Evolutionary conservation across 345 rosid genomes (phyloP).

Genomic region (Gossypium anomalum): DNA sequence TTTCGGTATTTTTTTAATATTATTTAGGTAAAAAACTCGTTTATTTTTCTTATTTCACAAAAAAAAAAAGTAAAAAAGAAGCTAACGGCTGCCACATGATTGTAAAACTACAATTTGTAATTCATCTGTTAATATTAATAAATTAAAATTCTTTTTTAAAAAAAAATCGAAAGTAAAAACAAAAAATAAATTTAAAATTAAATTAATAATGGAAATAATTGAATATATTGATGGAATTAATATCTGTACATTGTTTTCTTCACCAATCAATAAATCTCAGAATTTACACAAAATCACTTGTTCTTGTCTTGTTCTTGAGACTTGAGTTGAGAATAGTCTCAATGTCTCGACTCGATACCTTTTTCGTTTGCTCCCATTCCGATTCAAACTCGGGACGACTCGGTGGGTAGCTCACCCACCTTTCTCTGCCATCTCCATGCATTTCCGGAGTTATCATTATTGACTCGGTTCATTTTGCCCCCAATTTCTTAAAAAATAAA

Average conservation of each 20-base stretch:
- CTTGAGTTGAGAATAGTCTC: slow-evolving; percentile 5
- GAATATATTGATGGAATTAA: slow-evolving; percentile 1
- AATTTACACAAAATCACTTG: slow-evolving; percentile 23
- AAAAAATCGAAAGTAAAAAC: not conserved
- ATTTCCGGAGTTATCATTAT: slow-evolving; percentile 21
- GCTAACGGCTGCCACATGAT: too few species aligned
- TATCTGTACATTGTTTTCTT: slow-evolving; percentile 15
- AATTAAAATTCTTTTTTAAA: not conserved
- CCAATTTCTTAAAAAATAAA: not conserved
- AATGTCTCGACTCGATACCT: not conserved
- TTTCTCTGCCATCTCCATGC: slow-evolving; percentile 58
- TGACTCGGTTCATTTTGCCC: slow-evolving; percentile 12
- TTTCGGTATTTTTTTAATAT: too few species aligned
- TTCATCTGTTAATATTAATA: not conserved
- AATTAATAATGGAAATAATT: not conserved
- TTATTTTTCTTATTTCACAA: not conserved
- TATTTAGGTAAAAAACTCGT: too few species aligned
- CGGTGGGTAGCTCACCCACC: slow-evolving; percentile 46
- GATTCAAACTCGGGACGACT: slow-evolving; percentile 66
- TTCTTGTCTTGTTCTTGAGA: slow-evolving; percentile 11
- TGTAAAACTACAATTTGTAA: not conserved
- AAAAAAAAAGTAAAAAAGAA: too few species aligned
- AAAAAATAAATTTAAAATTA: too few species aligned
- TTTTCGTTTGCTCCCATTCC: slow-evolving; percentile 27
- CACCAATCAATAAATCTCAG: slow-evolving; percentile 21